Conservation (phyloP, 345 rosid species). For the Corchorus olitorius region DNA sequence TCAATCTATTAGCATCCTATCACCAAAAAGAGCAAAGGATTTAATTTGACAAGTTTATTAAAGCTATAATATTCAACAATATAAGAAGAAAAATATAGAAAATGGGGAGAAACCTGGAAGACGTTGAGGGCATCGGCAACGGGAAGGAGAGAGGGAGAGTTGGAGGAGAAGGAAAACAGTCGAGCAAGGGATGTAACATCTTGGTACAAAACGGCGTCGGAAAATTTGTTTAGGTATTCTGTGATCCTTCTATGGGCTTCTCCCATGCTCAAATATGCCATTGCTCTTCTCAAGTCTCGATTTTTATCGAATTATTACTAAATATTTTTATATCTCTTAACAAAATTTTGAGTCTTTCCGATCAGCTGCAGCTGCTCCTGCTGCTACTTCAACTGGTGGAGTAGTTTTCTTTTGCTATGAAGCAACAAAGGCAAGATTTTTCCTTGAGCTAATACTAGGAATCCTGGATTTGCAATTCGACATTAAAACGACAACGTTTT, state of each 20-base stretch:
- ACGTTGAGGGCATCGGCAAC: conserved; percentile 87
- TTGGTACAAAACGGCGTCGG: conserved; percentile 69
- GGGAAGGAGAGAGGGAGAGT: conserved; percentile 58
- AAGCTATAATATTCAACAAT: background rate
- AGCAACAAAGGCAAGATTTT: background rate
- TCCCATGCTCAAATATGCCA: conserved; percentile 80
- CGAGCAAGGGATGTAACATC: conserved; percentile 64
- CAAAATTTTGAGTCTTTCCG: background rate
- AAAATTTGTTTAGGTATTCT: conserved; percentile 74
- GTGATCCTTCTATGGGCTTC: conserved; percentile 84
- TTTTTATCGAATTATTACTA: background rate
- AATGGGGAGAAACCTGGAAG: conserved; percentile 43
- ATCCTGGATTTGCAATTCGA: background rate
- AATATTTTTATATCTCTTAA: background rate
- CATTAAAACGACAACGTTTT: background rate
- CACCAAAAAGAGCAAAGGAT: conserved; percentile 1
- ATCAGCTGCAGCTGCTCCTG: background rate
- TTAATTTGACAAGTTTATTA: background rate
- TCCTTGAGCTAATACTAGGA: background rate
- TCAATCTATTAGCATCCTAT: conserved; percentile 75
- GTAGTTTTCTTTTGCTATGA: background rate
- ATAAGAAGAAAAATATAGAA: background rate
- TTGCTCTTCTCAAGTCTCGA: conserved; percentile 19
- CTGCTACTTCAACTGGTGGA: background rate
- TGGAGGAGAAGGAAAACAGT: conserved; percentile 76